Base-by-base conservation (phyloP, 176 grass and related monocot species). In the Oryza punctata region DNA sequence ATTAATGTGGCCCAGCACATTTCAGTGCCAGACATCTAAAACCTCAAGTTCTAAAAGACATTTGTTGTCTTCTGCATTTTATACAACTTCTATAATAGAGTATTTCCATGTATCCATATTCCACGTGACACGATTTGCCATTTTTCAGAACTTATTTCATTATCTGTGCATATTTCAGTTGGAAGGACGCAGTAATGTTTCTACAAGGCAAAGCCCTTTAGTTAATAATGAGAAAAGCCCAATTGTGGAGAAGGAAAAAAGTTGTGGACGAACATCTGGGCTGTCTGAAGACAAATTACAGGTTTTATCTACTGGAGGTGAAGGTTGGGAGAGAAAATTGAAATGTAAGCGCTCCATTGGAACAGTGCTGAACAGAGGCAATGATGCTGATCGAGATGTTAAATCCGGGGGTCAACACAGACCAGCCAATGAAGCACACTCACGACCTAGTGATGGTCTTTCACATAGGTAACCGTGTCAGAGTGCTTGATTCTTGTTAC, bases 241-340 rank as follows among this genome's bases (percentile, higher is more conserved):
- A 86, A 35, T 52, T 44, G 11, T 90, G 35, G 94, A 92, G 38
- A 97, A 94, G 76, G 92, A 94, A 69, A 97, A 92, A 75, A 89
- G 30, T 63, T 78, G 35, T 60, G 60, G 81, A 83, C 72, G 74
- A 76, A 73, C 59, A 79, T 88, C 85, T 54, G 71, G 67, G 30
- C 65, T 82, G 60, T 84, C 82, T 69, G 92, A 97, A 64, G 94
- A 92, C 7, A 97, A 97, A 82, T 74, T 88, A 41, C 85, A 73
- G 57, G 80, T 38, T 59, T 79, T 94, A 67, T 78, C 94, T 77
- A 79, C 94, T 41, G 91, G 87, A 9, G 50, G 91, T 75, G 94
- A 97, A 64, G 94, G 78, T 10, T 94, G 89, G 91, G 94, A 91
- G 59, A 97, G 91, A 63, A 97, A 91, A 67, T 47, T 94, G 80